phyloP scores from a whole-genome alignment of 2,329 filamentous ascomycete species.

The Myotisia sp. region DNA sequence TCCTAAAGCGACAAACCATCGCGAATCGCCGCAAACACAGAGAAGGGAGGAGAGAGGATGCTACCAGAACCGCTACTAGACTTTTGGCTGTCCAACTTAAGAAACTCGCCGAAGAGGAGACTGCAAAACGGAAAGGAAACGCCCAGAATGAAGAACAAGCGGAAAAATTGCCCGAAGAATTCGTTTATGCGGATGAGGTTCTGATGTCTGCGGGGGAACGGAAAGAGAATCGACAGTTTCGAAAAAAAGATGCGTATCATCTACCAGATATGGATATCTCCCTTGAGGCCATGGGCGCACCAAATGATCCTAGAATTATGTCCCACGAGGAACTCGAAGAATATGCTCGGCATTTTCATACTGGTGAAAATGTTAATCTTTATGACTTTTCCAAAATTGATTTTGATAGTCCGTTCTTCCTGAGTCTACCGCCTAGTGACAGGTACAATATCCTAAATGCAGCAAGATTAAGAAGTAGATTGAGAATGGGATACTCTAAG shows the following conservation, averaged over 20 bases:
- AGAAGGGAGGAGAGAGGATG: slow-evolving; percentile 87
- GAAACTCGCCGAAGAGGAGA: slow-evolving; percentile 72
- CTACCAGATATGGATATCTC: slow-evolving; percentile 68
- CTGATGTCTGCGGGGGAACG: slow-evolving; percentile 68
- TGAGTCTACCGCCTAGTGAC: slow-evolving; percentile 75
- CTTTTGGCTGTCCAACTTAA: slow-evolving; percentile 90
- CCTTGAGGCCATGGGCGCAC: slow-evolving; percentile 72
- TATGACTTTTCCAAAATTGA: slow-evolving; percentile 99
- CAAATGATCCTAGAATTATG: slow-evolving; percentile 93
- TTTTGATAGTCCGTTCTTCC: slow-evolving; percentile 90
- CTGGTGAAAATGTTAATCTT: slow-evolving; percentile 71
- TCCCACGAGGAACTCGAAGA: slow-evolving; percentile 84
- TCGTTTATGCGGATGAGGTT: slow-evolving; percentile 85
- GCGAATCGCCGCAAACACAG: slow-evolving; percentile 60
- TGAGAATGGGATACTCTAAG: slow-evolving; percentile 93
- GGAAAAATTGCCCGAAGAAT: slow-evolving; percentile 53
- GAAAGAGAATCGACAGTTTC: slow-evolving; percentile 60
- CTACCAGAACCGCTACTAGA: slow-evolving; percentile 77
- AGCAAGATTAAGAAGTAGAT: slow-evolving; percentile 67
- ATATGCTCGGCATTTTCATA: slow-evolving; percentile 83
- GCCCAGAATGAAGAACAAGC: slow-evolving; percentile 38
- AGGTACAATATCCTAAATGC: slow-evolving; percentile 97
- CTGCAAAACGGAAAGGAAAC: slow-evolving; percentile 40
- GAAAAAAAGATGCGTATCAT: slow-evolving; percentile 89
- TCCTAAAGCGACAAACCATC: slow-evolving; percentile 83